Evolutionary conservation across 768 basidiomycete genomes (phyloP).

Genomic region (Auriscalpium microsporum): DNA sequence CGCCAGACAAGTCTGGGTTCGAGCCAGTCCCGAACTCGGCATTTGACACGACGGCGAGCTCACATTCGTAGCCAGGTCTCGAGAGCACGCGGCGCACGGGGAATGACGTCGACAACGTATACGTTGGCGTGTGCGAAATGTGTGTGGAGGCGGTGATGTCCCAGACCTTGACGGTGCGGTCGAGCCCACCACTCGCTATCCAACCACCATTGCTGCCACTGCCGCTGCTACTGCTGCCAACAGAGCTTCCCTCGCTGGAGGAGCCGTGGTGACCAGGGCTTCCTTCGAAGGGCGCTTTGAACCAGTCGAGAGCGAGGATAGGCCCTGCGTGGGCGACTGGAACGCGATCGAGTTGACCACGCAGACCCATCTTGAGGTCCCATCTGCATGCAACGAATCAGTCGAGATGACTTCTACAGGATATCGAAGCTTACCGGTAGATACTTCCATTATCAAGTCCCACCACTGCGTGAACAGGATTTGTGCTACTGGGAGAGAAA

Average conservation of each 20-base stretch:
- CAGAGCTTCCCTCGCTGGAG: slow-evolving; percentile 3
- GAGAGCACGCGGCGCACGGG: slow-evolving; percentile 68
- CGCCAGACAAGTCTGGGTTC: slow-evolving; percentile 17
- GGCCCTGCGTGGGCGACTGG: slow-evolving; percentile 67
- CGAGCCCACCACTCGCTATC: slow-evolving; percentile 74
- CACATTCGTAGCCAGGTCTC: slow-evolving; percentile 71
- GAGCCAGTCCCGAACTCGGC: slow-evolving; percentile 38
- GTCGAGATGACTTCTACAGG: not conserved
- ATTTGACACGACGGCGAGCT: slow-evolving; percentile 67
- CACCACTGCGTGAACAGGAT: slow-evolving; percentile 56
- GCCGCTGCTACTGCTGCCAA: not conserved
- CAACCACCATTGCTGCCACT: slow-evolving; percentile 41
- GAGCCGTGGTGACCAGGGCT: slow-evolving; percentile 5
- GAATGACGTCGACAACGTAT: slow-evolving; percentile 66
- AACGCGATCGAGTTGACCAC: slow-evolving; percentile 62
- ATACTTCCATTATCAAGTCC: slow-evolving; percentile 31
- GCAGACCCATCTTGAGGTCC: slow-evolving; percentile 74
- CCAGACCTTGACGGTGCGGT: slow-evolving; percentile 80
- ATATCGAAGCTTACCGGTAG: slow-evolving; percentile 35
- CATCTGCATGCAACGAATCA: slow-evolving; percentile 39
- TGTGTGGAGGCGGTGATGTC: slow-evolving; percentile 49
- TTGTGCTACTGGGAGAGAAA: slow-evolving; percentile 58
- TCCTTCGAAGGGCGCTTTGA: slow-evolving; percentile 25
- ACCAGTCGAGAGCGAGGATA: slow-evolving; percentile 72
- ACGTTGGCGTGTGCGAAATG: slow-evolving; percentile 55